phyloP scores from a whole-genome alignment of 169 alveolate genomes.

The Ichthyophthirius multifiliis region DNA sequence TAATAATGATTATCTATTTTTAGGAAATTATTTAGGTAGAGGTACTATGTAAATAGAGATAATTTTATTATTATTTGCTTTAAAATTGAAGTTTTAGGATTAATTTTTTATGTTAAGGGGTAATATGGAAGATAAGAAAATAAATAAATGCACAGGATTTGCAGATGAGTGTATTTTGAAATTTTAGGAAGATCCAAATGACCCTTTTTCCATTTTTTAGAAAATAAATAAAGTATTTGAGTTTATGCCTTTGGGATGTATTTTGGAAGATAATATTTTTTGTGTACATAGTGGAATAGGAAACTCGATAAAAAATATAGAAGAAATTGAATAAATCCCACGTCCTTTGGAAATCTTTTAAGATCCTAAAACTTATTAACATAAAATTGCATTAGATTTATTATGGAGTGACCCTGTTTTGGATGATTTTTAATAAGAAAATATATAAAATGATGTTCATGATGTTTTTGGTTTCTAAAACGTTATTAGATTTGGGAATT shows the following conservation, averaged over 20 bases:
- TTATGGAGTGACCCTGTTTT: constrained; percentile 29
- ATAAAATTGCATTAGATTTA: constrained; percentile 20
- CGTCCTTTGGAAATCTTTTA: constrained; percentile 95
- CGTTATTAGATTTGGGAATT: constrained; percentile 13
- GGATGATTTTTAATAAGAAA: constrained; percentile 8
- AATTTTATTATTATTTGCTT: constrained; percentile 94
- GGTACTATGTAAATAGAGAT: constrained; percentile 91
- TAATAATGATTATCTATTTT: constrained; percentile 93
- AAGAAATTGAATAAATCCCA: constrained; percentile 88
- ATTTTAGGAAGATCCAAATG: constrained; percentile 94
- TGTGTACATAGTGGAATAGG: constrained; percentile 99
- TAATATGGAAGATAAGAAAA: constrained; percentile 97
- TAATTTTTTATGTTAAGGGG: constrained; percentile 97
- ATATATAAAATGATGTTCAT: neutral
- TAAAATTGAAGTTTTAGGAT: constrained; percentile 92
- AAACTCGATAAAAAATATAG: constrained; percentile 83
- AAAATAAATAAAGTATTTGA: constrained; percentile 95
- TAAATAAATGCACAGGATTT: constrained; percentile 96
- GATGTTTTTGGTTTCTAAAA: constrained; percentile 15
- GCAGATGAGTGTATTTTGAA: constrained; percentile 97
- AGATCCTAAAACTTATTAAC: constrained; percentile 46
- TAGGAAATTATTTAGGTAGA: constrained; percentile 98
- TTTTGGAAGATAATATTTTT: constrained; percentile 95
- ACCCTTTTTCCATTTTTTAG: constrained; percentile 91
- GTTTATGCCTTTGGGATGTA: constrained; percentile 97